A percentile compares a stretch with the other conserved stretches of the same genome.
phyloP scores from a whole-genome alignment of 2,329 filamentous ascomycete species.

The Fusarium setosum region DNA sequence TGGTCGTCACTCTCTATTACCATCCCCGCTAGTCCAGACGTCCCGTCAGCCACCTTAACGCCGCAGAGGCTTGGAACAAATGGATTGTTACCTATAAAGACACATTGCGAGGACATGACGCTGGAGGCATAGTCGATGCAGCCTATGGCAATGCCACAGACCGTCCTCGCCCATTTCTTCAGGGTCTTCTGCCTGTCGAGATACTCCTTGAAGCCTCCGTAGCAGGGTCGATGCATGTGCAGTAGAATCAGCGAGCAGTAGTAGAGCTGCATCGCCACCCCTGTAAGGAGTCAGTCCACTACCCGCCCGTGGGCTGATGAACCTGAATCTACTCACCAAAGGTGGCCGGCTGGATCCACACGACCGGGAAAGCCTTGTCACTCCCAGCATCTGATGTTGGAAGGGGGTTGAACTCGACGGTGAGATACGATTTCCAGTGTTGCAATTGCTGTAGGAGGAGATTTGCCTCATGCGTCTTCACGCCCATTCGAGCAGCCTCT shows the following conservation, averaged over 20 bases:
- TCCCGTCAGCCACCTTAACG: neutral
- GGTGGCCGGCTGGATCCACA: neutral
- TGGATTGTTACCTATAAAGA: neutral
- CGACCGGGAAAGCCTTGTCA: neutral
- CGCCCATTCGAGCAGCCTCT: neutral
- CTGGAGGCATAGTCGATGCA: conserved; percentile 48
- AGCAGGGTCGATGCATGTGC: conserved; percentile 31
- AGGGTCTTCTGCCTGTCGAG: conserved; percentile 43
- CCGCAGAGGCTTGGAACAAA: neutral
- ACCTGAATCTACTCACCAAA: neutral
- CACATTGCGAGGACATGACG: neutral
- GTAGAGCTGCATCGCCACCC: neutral
- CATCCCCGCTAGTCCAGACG: neutral
- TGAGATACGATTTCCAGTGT: neutral
- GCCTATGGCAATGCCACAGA: conserved; percentile 61
- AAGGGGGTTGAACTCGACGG: neutral
- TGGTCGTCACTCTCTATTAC: neutral
- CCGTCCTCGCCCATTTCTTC: conserved; percentile 38
- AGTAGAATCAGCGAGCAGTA: conserved; percentile 59
- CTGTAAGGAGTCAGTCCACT: neutral
- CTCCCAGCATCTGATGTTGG: neutral
- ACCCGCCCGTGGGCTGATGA: neutral
- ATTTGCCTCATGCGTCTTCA: neutral
- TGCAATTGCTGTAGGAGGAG: neutral
- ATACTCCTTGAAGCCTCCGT: conserved; percentile 55